Base-by-base conservation (phyloP, 2,329 filamentous ascomycete genomes). In the Thelonectria rubi region DNA sequence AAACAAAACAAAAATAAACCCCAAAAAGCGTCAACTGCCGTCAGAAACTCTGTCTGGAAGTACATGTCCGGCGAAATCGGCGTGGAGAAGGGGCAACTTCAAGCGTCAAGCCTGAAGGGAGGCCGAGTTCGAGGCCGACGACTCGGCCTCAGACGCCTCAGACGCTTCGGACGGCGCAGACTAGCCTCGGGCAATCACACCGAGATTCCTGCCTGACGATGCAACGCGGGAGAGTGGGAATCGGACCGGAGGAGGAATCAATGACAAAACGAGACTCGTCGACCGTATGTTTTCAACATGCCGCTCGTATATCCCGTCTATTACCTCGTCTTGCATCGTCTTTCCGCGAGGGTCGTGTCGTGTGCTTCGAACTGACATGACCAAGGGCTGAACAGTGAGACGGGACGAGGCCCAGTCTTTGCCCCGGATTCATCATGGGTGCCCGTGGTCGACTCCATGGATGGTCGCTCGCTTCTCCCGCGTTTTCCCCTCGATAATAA, bases 381-480 rank as follows among this genome's bases (percentile, higher is more conserved):
- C 46, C 37, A 53, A 32, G 50, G 24, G 15, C 17, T 20, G 42
- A 24, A 42, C 14, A 42, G 34, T 20, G 40, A 34, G 32, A 42
- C 14, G 5, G 14, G 8, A 21, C n/a, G 34, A 9, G 24, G 18
- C 21, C n/a, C 24, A 17, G n/a, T 24, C 17, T 24, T 56, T 53
- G 42, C 42, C 56, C 49, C 42, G 40, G 56, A 59, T 59, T 59
- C 55, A 53, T 55, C 53, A 32, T 48, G 43, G 43, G 26, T 55
- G 42, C 42, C 15, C 14, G 30, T 24, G 24, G 14, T 34, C 10
- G 32, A 8, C 40, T 26, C 37, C 39, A 46, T 39, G 43, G 32
- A 8, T 34, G 32, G 6, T 11, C 14, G 32, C 32, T 34, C 32
- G 32, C 32, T n/a, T 43, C 51, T 50, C 39, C 58, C 58, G 46